A percentile compares a stretch with the other conserved stretches of the same genome.
These are phyloP conservation scores for Peterozyma toletana DNA, from an alignment of 805 yeast genomes.

Conservation along the genomic window DNA sequence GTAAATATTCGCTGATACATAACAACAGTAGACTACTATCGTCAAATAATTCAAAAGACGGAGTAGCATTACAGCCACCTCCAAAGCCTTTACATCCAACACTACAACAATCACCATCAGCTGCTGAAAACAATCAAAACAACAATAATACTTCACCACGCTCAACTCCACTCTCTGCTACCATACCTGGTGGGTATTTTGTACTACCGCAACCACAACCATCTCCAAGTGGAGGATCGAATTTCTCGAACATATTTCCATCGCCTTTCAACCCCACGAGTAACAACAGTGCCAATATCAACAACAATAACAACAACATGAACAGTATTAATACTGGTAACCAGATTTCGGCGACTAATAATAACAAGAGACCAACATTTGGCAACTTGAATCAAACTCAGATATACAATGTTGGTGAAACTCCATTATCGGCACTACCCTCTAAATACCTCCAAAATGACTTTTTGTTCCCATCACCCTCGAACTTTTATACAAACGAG, in stretches of 20 bases:
- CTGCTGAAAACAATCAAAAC: constrained; percentile 4
- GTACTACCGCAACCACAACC: constrained; percentile 24
- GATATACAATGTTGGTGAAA: constrained; percentile 38
- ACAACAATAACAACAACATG: constrained; percentile 13
- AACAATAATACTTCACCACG: constrained; percentile 13
- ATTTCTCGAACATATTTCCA: constrained; percentile 19
- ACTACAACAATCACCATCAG: constrained; percentile 8
- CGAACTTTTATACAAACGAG: constrained; percentile 60
- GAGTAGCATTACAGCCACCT: background rate
- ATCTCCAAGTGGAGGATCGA: constrained; percentile 12
- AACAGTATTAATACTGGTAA: constrained; percentile 9
- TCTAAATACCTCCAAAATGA: constrained; percentile 60
- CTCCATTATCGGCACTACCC: constrained; percentile 65
- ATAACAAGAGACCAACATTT: constrained; percentile 11
- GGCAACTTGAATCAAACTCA: constrained; percentile 9
- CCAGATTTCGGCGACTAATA: constrained; percentile 7
- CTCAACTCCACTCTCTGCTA: constrained; percentile 21
- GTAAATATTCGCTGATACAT: constrained; percentile 2
- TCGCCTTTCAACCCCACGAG: constrained; percentile 16
- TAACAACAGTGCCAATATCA: constrained; percentile 15
- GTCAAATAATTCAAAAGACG: background rate
- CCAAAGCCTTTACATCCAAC: constrained; percentile 5
- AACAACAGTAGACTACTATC: constrained; percentile 6
- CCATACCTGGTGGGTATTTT: constrained; percentile 19
- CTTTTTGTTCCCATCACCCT: constrained; percentile 66